Conservation (phyloP, 805 yeast species). For the Deakozyma indianensis region DNA sequence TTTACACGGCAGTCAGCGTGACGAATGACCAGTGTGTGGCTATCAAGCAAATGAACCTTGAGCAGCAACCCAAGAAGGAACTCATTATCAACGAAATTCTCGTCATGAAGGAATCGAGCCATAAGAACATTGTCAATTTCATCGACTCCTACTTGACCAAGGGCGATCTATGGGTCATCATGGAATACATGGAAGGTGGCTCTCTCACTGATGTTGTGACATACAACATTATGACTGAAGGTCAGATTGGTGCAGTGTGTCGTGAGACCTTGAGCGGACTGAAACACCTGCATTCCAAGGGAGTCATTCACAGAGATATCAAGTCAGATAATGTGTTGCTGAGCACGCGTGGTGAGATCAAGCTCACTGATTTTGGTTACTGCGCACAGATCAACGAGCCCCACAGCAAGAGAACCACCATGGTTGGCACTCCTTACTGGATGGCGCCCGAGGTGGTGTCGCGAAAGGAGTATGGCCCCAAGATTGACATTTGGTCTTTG, state of each 20-base stretch:
- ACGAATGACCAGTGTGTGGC: constrained; percentile 64
- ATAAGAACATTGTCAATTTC: constrained; percentile 88
- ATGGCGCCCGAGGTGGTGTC: constrained; percentile 82
- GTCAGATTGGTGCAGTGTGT: constrained; percentile 86
- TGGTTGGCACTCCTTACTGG: constrained; percentile 87
- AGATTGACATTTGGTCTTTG: constrained; percentile 71
- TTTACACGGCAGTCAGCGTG: constrained; percentile 51
- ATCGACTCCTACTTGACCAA: constrained; percentile 70
- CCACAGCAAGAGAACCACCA: constrained; percentile 60
- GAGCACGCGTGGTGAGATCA: constrained; percentile 71
- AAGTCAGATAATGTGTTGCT: constrained; percentile 89
- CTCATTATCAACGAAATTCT: constrained; percentile 88
- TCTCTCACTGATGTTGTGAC: constrained; percentile 91
- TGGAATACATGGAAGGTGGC: constrained; percentile 99
- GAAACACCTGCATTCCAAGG: constrained; percentile 80
- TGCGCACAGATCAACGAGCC: constrained; percentile 70
- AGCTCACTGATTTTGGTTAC: constrained; percentile 87
- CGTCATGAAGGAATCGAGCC: constrained; percentile 93
- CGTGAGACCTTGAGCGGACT: constrained; percentile 82
- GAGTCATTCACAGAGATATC: constrained; percentile 92
- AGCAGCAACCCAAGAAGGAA: constrained; percentile 87
- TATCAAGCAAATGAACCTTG: constrained; percentile 87
- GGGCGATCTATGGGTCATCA: constrained; percentile 94
- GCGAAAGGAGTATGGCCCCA: constrained; percentile 67
- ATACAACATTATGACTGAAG: constrained; percentile 67